Base-by-base conservation (phyloP, 2,329 filamentous ascomycete species). In the Claviceps sp. region DNA sequence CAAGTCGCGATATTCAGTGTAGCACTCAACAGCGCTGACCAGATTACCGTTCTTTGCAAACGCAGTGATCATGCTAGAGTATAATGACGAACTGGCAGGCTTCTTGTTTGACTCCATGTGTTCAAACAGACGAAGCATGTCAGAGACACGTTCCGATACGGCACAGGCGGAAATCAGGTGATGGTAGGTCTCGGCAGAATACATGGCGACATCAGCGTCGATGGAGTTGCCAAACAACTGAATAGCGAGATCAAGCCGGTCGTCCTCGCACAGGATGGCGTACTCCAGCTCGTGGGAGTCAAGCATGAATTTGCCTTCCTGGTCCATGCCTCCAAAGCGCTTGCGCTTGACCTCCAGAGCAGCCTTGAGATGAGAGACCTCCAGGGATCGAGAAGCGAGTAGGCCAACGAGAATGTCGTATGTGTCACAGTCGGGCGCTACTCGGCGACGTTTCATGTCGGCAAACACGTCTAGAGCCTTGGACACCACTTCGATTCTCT, bases 381-480 rank as follows among this genome's bases (percentile, higher is more conserved):
- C 86, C 47, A 94, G 75, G 41, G 88, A 89, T 57, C 89, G 83
- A 14, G 82, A 79, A 18, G 90, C 85, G 50, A 98, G 75, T 41
- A 96, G 74, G 53, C 85, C 82, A 52, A 98, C 86, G 18, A 98
- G 74, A 37, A 89, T 89, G 63, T 88, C 82, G 69, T 95, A 97
- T 0, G 91, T 97, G 53, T 86, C 80, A 51, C 83, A 82, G 65
- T 96, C 85, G 7, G 91, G 90, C 20, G 78, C 72, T 24, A 97
- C 84, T 59, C 84, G 85, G 57, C 90, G 85, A 58, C 85, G 82
- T 59, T 95, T 81, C 93, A 98, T 97, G 65, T 97, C 90, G 16
- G 89, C 85, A 67, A 97, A 98, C 50, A 98, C 86, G 70, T 95
- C 90, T 50, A 97, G 77, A 5, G 88, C 89, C 72, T 95, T 95